Percentiles rank a stretch among this genome's conserved stretches.
These are phyloP conservation scores for Nasturtium officinale DNA, from an alignment of 345 rosid genomes.

Conservation along the genomic window DNA sequence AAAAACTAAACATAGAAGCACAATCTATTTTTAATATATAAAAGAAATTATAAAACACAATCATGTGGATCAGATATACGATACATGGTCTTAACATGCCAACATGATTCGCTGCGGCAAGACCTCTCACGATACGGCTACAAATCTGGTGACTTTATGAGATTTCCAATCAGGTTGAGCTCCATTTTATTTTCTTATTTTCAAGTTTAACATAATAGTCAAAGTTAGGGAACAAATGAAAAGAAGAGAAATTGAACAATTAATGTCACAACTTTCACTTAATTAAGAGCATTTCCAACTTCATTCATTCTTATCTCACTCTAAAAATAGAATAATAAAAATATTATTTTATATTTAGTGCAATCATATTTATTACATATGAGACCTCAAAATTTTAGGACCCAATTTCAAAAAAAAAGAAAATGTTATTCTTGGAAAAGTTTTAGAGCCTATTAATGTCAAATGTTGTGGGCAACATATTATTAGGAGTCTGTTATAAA, in stretches of 20 bases:
- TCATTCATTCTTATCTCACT: too few relatives aligned
- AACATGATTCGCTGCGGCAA: neutral
- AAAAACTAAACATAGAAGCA: neutral
- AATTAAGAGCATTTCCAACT: too few relatives aligned
- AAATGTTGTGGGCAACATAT: too few relatives aligned
- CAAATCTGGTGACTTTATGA: neutral
- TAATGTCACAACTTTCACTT: neutral
- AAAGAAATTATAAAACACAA: neutral
- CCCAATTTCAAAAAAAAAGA: too few relatives aligned
- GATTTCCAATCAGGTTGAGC: neutral
- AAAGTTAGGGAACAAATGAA: neutral
- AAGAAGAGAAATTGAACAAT: neutral
- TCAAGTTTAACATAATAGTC: neutral
- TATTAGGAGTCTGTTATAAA: too few relatives aligned
- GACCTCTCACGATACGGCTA: neutral
- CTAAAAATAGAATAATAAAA: too few relatives aligned
- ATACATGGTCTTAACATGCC: slow-evolving; percentile 5
- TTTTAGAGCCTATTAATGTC: too few relatives aligned
- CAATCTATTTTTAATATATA: neutral
- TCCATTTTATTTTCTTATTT: neutral
- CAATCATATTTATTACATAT: too few relatives aligned
- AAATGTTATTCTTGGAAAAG: too few relatives aligned
- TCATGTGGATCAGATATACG: neutral
- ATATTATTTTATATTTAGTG: too few relatives aligned
- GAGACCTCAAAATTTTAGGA: too few relatives aligned